These are phyloP conservation scores for Haematococcus lacustris DNA, from an alignment of 139 green algal genomes.

Conservation along the genomic window DNA sequence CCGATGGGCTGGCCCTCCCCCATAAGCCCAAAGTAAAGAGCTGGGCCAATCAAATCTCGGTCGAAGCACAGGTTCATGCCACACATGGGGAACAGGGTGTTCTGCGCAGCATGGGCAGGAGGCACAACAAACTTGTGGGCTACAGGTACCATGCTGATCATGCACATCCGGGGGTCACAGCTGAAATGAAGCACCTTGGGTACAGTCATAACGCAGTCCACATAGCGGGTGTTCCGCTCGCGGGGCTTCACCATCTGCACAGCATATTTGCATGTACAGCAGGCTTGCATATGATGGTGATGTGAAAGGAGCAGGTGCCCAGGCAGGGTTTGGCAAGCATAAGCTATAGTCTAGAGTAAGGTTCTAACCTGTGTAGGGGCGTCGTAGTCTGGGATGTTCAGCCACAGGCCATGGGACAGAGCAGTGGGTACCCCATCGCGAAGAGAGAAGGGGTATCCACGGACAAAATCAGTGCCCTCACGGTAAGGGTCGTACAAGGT, in stretches of 20 bases:
- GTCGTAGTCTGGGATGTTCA: conserved; percentile 98
- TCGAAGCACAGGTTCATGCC: conserved; percentile 97
- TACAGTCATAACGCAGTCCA: conserved; percentile 92
- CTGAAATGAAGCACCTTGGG: conserved; percentile 83
- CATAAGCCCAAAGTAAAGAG: conserved; percentile 98
- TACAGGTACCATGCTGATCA: too few species aligned
- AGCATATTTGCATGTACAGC: too few species aligned
- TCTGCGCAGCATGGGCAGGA: too few species aligned
- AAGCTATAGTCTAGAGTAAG: too few species aligned
- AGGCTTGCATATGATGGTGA: too few species aligned
- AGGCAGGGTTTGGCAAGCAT: too few species aligned
- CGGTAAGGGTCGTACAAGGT: conserved; percentile 94
- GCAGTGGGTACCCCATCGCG: conserved; percentile 85
- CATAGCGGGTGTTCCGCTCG: conserved; percentile 90
- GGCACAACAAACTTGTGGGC: too few species aligned
- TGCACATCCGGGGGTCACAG: too few species aligned
- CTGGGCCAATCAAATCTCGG: conserved; percentile 80
- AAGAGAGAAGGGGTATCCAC: conserved; percentile 82
- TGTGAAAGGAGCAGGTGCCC: too few species aligned
- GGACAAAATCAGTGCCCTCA: conserved; percentile 51
- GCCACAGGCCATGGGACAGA: conserved; percentile 91
- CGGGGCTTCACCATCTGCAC: conserved; percentile 91
- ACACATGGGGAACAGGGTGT: conserved; percentile 94
- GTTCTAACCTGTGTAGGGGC: conserved; percentile 82
- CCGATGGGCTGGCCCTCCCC: conserved; percentile 92